Conservation (phyloP, 345 rosid genomes). For the Aethionema arabicum region DNA sequence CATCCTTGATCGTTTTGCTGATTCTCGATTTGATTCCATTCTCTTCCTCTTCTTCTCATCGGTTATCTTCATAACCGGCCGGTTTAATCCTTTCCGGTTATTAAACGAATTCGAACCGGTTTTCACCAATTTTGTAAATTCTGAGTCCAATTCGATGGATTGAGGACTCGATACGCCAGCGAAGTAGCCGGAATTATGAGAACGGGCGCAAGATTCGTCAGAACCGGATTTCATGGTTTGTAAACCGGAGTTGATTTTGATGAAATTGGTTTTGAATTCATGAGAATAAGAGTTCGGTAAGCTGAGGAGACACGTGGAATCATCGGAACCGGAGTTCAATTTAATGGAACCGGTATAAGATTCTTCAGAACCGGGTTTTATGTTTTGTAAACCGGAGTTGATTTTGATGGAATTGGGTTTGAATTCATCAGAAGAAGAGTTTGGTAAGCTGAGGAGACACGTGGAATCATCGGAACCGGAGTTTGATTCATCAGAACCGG, state of each 20-base stretch:
- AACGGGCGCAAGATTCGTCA: constrained; percentile 15
- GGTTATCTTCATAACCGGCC: constrained; percentile 30
- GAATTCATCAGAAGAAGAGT: constrained; percentile 11
- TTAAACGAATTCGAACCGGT: constrained; percentile 37
- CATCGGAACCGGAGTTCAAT: constrained; percentile 19
- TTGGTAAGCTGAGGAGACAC: neutral
- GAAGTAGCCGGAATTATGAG: neutral
- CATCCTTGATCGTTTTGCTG: constrained; percentile 83
- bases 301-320: neutral
- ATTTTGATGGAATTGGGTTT: too few species aligned
- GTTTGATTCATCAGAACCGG: constrained; percentile 27
- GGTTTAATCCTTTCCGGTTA: constrained; percentile 30
- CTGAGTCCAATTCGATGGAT: constrained; percentile 3
- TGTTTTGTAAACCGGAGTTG: too few species aligned
- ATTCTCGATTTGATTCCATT: constrained; percentile 88
- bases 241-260: too few species aligned
- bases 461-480: constrained; percentile 16
- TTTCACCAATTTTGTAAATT: neutral
- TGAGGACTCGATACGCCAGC: constrained; percentile 13
- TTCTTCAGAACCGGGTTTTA: too few species aligned
- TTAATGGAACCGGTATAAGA: constrained; percentile 24
- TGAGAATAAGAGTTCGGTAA: constrained; percentile 9
- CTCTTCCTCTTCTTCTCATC: constrained; percentile 75
- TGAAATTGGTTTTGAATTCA: neutral
- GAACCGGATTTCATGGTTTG: too few species aligned